Evolutionary conservation across 805 yeast species (phyloP).

Genomic region (Lachancea mirantina): DNA sequence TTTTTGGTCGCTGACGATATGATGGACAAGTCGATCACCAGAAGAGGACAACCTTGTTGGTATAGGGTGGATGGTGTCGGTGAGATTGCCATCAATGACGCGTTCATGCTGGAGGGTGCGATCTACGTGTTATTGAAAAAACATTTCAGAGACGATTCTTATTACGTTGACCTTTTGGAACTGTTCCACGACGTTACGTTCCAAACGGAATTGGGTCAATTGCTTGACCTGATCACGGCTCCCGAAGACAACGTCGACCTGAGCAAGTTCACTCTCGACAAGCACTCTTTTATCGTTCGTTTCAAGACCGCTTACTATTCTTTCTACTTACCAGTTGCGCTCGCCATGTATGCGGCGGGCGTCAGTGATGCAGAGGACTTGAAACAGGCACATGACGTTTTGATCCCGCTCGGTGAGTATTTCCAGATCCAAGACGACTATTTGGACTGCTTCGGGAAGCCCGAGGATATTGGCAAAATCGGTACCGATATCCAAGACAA

Average conservation of each 20-base stretch:
- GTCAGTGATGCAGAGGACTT: constrained; percentile 61
- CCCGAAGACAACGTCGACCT: constrained; percentile 93
- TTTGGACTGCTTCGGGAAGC: constrained; percentile 95
- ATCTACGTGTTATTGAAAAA: constrained; percentile 84
- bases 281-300: constrained; percentile 91
- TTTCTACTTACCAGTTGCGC: constrained; percentile 93
- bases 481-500: constrained; percentile 98
- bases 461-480: constrained; percentile 94
- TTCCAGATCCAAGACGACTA: constrained; percentile 98
- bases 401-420: constrained; percentile 94
- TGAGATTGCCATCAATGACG: constrained; percentile 92
- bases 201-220: constrained; percentile 96
- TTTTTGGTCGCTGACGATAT: constrained; percentile 97
- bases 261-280: constrained; percentile 73
- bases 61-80: constrained; percentile 73
- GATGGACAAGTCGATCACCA: constrained; percentile 94
- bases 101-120: constrained; percentile 94
- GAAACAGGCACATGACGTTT: constrained; percentile 78
- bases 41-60: constrained; percentile 99
- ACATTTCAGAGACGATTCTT: constrained; percentile 73
- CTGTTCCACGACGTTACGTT: constrained; percentile 95
- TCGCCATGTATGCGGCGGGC: constrained; percentile 93
- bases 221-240: constrained; percentile 91
- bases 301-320: constrained; percentile 97
- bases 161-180: constrained; percentile 85